Percentiles rank a stretch among this genome's conserved stretches.
Evolutionary conservation across 805 yeast species (phyloP).

Genomic region (Candida suzukii): DNA sequence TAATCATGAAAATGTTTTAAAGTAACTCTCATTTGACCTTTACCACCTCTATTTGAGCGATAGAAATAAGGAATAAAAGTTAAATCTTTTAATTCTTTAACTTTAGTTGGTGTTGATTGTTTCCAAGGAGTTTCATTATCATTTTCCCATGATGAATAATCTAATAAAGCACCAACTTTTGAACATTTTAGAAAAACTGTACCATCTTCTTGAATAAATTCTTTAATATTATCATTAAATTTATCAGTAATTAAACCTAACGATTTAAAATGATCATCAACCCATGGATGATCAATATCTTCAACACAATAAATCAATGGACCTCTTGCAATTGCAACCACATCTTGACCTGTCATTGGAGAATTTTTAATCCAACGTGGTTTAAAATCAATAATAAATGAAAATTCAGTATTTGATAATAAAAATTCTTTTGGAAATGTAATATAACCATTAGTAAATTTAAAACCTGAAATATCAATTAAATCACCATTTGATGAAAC

Average conservation of each 20-base stretch:
- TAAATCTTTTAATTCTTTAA: not conserved
- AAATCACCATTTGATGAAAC: not conserved
- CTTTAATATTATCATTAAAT: not conserved
- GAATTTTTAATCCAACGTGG: not conserved
- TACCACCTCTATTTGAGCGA: not conserved
- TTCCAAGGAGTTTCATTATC: not conserved
- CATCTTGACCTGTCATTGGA: not conserved
- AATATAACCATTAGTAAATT: not conserved
- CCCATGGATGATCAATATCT: constrained; percentile 1
- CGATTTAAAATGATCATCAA: not conserved
- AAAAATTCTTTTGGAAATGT: not conserved
- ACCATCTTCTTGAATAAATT: not conserved
- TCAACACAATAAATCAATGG: constrained; percentile 16
- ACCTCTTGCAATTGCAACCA: constrained; percentile 13
- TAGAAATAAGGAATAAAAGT: not conserved
- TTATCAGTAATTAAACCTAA: not conserved
- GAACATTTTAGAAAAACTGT: not conserved
- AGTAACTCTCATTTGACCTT: not conserved
- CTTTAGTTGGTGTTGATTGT: not conserved
- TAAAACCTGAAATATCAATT: not conserved
- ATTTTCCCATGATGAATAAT: not conserved
- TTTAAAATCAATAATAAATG: not conserved
- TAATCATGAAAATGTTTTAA: not conserved
- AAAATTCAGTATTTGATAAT: not conserved
- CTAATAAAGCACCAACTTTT: not conserved